These are phyloP conservation scores for Acacia pycnantha DNA, from an alignment of 331 rosid species.

Conservation along the genomic window DNA sequence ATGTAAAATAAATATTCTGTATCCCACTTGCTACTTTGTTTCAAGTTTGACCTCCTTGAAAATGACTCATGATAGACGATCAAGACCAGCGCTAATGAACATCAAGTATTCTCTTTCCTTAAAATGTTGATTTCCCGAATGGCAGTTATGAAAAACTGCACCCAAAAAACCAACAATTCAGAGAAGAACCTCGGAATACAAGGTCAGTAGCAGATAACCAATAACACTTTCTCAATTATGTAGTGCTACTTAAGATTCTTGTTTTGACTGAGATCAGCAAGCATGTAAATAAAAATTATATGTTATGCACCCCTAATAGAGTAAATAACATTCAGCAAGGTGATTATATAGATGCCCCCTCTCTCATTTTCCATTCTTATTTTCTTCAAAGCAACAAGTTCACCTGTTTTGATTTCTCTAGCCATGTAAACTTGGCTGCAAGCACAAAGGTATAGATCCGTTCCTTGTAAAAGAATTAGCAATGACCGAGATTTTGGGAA, in stretches of 20 bases:
- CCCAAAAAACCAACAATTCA: neutral
- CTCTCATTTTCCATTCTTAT: no score
- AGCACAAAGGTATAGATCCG: no score
- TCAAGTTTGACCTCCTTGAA: neutral
- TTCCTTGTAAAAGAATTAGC: neutral
- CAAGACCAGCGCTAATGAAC: neutral
- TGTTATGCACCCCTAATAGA: neutral
- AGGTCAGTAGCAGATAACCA: neutral
- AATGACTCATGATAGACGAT: neutral
- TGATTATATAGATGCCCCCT: slow-evolving; percentile 38
- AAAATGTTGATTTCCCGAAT: slow-evolving; percentile 95
- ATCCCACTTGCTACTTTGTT: neutral
- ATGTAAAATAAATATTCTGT: neutral
- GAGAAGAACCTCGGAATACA: slow-evolving; percentile 2
- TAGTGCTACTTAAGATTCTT: neutral
- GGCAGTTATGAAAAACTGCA: slow-evolving; percentile 95
- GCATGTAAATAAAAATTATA: neutral
- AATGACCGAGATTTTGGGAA: neutral
- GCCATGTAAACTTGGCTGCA: no score
- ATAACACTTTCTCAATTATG: neutral
- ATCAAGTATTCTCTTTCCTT: no score
- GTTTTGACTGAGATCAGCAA: neutral
- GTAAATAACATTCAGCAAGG: neutral
- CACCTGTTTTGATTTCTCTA: no score
- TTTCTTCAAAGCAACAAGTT: no score